Evolutionary conservation across 306 rosid genomes (phyloP).

Genomic region (Ormosia emarginata): DNA sequence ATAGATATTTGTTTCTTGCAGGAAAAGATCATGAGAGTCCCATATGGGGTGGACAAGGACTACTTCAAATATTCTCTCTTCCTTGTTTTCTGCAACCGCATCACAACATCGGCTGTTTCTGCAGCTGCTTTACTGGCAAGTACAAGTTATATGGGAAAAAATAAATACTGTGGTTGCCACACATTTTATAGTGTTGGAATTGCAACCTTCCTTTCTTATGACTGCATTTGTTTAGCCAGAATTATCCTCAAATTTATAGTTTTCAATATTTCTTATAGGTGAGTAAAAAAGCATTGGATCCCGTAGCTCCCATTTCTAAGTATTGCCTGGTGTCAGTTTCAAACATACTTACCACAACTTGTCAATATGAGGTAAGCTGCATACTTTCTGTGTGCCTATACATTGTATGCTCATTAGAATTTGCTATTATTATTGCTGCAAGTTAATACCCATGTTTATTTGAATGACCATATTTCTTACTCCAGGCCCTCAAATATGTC

Average conservation of each 20-base stretch:
- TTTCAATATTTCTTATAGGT: slow-evolving; percentile 41
- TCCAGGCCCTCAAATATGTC: slow-evolving; percentile 98
- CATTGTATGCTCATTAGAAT: neutral
- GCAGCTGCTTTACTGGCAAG: slow-evolving; percentile 75
- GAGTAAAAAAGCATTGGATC: slow-evolving; percentile 68
- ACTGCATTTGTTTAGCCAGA: neutral
- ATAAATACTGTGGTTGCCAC: neutral
- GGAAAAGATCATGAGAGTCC: slow-evolving; percentile 98
- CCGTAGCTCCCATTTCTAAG: slow-evolving; percentile 88
- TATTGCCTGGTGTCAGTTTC: slow-evolving; percentile 77
- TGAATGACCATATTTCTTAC: neutral
- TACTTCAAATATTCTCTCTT: slow-evolving; percentile 41
- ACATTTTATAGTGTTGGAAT: neutral
- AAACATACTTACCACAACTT: slow-evolving; percentile 89
- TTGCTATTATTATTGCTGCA: neutral
- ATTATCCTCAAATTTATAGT: neutral
- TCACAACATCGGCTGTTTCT: slow-evolving; percentile 86
- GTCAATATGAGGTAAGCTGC: slow-evolving; percentile 83
- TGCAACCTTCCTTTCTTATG: neutral
- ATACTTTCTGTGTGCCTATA: neutral
- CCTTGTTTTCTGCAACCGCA: slow-evolving; percentile 42
- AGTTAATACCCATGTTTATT: neutral
- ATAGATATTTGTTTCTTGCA: slow-evolving; percentile 35
- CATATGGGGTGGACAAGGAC: slow-evolving; percentile 74
- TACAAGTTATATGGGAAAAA: neutral